Evolutionary conservation across 2,329 filamentous ascomycete species (phyloP), one percentile per base, ranked within the genome.

Genomic region (Trichoderma breve): DNA sequence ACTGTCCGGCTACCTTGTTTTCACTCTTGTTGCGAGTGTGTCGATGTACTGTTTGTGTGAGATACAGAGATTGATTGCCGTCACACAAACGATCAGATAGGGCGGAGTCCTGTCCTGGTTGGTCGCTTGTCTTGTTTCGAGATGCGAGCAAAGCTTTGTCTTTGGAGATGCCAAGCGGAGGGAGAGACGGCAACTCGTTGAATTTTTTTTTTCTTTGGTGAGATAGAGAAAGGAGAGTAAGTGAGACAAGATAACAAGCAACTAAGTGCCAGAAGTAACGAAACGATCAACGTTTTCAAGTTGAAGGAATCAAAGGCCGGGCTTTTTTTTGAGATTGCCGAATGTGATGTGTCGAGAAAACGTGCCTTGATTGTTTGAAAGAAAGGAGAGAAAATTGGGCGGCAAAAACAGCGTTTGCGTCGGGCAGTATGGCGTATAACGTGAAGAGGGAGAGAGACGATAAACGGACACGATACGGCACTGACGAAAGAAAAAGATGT

Each of bases 281-380:
- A 70, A 70, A 70, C 68, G 68, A 51, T 70, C 68, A 70, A 70
- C 68, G 68, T 70, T 64, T 70, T 47, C 65, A 69, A 36, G 66
- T 53, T 7, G 55, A 61, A 69, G 36, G n/a, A 61, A 69, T 51
- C 66, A 69, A 61, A 69, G 55, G 66, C 36, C 26, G 12, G 24
- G 30, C 5, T 57, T n/a, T 61, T 61, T 15, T 43, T 47, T 32
- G 36, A 43, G 28, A 69, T 26, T 51, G n/a, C 53, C 57, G 66
- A 61, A 47, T 34, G 36, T 61, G 21, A 30, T 34, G 66, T 43
- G 66, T 69, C 28, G 57, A 60, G 43, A 47, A 39, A 47, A 61
- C 18, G 15, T 53, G 66, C 66, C 66, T 69, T 61, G 66, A 51
- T 61, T 12, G 14, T 34, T 30, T 43, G 61, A 60, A 34, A 67